Percentiles rank a stretch among this genome's conserved stretches.
phyloP scores from a whole-genome alignment of 495 filamentous ascomycete genomes.

The Aspergillus funiculosus region DNA sequence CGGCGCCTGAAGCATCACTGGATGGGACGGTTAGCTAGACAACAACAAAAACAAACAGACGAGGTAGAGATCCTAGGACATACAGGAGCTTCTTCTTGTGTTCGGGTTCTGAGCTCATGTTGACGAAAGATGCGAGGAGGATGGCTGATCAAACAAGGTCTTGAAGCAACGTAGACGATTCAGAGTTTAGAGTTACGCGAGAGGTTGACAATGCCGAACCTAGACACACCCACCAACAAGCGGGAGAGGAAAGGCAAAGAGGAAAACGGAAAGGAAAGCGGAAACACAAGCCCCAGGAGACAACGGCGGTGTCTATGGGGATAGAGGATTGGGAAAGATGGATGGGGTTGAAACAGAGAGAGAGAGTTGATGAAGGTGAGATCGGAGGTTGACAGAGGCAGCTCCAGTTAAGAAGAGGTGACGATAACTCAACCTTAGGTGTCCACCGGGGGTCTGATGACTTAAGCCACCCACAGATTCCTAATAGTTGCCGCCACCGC shows the following conservation, averaged over 20 bases:
- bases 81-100: conserved; percentile 95
- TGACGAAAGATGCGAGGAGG: conserved; percentile 22
- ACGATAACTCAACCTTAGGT: conserved; percentile 29
- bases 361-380: conserved; percentile 21
- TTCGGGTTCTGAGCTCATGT: conserved; percentile 67
- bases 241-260: conserved; percentile 2
- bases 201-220: conserved; percentile 14
- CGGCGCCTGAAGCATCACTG: conserved; percentile 85
- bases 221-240: conserved; percentile 15
- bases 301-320: conserved; percentile 24
- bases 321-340: conserved; percentile 17
- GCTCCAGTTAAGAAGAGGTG: conserved; percentile 42
- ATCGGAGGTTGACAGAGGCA: conserved; percentile 21
- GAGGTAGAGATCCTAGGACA: conserved; percentile 26
- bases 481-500: conserved; percentile 25
- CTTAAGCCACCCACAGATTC: conserved; percentile 34
- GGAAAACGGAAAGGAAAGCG: not conserved
- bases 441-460: conserved; percentile 25
- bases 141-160: conserved; percentile 9
- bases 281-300: conserved; percentile 17
- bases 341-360: conserved; percentile 16
- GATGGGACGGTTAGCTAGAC: conserved; percentile 31
- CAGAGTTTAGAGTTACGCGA: conserved; percentile 16
- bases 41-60: conserved; percentile 16
- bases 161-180: conserved; percentile 21